A percentile compares a stretch with the other conserved stretches of the same genome.
These are phyloP conservation scores for Fusarium odoratissimum DNA, from an alignment of 2,329 filamentous ascomycete genomes.

Conservation along the genomic window DNA sequence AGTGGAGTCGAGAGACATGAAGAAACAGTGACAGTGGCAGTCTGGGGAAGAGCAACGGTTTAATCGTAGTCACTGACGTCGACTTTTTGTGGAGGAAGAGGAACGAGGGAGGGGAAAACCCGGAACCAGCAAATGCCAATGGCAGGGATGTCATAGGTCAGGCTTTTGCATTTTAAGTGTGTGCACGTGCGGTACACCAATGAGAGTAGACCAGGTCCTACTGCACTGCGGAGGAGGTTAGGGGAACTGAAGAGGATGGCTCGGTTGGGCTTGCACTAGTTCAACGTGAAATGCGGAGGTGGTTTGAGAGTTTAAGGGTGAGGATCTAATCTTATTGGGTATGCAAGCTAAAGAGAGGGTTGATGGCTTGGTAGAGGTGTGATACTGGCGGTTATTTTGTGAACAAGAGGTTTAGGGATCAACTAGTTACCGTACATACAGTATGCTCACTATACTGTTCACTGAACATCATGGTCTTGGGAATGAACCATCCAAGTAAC, in stretches of 20 bases:
- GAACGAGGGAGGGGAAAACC: not conserved
- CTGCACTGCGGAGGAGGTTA: not conserved
- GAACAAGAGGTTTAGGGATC: conserved; percentile 1
- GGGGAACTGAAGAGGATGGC: not conserved
- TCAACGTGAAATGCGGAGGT: conserved; percentile 11
- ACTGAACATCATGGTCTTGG: not conserved
- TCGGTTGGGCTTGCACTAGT: conserved; percentile 32
- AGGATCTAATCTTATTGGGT: conserved; percentile 25
- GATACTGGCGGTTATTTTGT: conserved; percentile 12
- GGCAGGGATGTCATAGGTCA: conserved; percentile 51
- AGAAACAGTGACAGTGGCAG: conserved; percentile 13
- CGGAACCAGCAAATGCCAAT: conserved; percentile 46
- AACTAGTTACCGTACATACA: not conserved
- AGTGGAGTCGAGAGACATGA: conserved; percentile 12
- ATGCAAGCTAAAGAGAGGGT: conserved; percentile 6
- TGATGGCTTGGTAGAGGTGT: conserved; percentile 13
- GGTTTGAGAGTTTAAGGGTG: conserved; percentile 10
- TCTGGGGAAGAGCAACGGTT: conserved; percentile 13
- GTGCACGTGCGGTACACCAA: conserved; percentile 5
- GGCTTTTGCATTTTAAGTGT: conserved; percentile 31
- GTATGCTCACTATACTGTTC: not conserved
- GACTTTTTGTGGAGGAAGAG: conserved; percentile 29
- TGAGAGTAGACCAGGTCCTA: not conserved
- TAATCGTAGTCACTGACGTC: conserved; percentile 38
- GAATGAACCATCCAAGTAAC: not conserved